Evolutionary conservation across 768 basidiomycete genomes (phyloP).

Genomic region (Atractiella rhizophila): DNA sequence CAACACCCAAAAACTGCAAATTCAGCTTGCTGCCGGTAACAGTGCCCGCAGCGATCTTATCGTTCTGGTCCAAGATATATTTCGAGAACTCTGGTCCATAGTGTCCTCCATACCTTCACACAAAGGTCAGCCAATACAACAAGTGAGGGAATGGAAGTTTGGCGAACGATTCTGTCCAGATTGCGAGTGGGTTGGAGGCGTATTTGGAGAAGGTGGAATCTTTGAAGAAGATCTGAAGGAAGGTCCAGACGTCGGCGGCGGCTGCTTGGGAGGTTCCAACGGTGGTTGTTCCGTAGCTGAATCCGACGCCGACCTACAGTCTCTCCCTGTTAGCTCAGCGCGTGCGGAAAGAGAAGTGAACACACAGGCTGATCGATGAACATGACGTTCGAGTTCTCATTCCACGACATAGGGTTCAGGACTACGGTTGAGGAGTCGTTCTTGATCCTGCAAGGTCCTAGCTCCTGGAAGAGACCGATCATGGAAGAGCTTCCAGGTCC

Average conservation of each 20-base stretch:
- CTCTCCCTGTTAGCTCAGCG: too few relatives aligned
- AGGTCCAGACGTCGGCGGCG: constrained; percentile 60
- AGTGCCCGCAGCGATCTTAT: too few relatives aligned
- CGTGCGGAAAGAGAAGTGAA: too few relatives aligned
- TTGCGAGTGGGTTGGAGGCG: too few relatives aligned
- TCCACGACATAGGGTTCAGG: constrained; percentile 37
- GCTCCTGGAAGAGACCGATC: constrained; percentile 40
- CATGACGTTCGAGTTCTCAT: constrained; percentile 30
- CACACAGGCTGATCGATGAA: constrained; percentile 14
- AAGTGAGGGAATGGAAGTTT: constrained; percentile 27
- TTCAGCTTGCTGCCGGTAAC: constrained; percentile 10
- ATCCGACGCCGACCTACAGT: too few relatives aligned
- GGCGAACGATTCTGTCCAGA: too few relatives aligned
- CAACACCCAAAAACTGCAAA: constrained; percentile 47
- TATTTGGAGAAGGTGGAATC: constrained; percentile 47
- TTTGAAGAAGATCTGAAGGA: constrained; percentile 53
- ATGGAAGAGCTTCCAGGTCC: constrained; percentile 36
- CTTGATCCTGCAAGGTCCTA: constrained; percentile 32
- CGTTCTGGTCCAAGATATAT: constrained; percentile 54
- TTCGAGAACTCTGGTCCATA: too few relatives aligned
- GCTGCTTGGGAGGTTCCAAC: constrained; percentile 62
- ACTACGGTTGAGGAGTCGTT: constrained; percentile 32
- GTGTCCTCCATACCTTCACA: too few relatives aligned
- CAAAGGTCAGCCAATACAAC: too few relatives aligned
- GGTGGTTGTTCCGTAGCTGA: too few relatives aligned